Evolutionary conservation across 1,284 basidiomycete genomes (phyloP), one percentile per base, ranked within the genome.

Genomic region (Testicularia cyperi): DNA sequence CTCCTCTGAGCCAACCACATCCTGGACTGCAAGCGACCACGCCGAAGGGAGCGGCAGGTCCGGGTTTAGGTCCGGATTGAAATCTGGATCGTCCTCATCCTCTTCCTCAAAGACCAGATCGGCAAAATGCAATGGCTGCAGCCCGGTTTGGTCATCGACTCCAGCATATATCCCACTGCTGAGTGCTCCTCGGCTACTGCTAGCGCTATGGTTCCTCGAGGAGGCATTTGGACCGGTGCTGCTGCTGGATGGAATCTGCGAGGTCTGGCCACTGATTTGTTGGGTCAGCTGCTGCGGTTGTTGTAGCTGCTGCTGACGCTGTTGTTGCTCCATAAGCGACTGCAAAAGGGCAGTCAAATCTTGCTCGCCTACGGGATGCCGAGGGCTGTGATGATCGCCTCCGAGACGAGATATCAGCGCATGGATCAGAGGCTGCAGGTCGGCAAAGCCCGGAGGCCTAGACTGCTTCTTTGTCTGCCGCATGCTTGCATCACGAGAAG

Each of bases 1-100:
- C 19, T 49, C 26, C 27, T 63, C 48, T 3, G 60, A 58, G n/a
- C 47, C 52, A 10, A 60, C 62, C 10, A 68, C 52, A 27, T 70
- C 68, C 1, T 55, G 62, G n/a, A 70, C 57, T 5, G 68, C 68
- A 14, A 54, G 28, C 16, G 61, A 53, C 68, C 68, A 70, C 13
- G 68, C 68, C 3, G 62, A 53, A 8, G 60, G 47, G 18, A 63
- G 38, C 13, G 65, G 65, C 29, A 65, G 47, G 19, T 63, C 46
- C 6, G 60, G 54, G 19, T 63, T 63, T 18, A 63, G 32, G 25
- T 63, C 54, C 13, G 60, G 60, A 18, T 63, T 63, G 39, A 67
- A 67, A 38, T 67, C 65, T 1, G 65, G 65, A 40, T 70, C 68
- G 34, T 70, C 68, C 23, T 46, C 54, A 20, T 70, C 68, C 31